Percentiles rank a stretch among this genome's conserved stretches.
These are phyloP conservation scores for Thoreauomyces humboldtii DNA, from an alignment of 192 early-diverging fungal genomes.

Conservation along the genomic window DNA sequence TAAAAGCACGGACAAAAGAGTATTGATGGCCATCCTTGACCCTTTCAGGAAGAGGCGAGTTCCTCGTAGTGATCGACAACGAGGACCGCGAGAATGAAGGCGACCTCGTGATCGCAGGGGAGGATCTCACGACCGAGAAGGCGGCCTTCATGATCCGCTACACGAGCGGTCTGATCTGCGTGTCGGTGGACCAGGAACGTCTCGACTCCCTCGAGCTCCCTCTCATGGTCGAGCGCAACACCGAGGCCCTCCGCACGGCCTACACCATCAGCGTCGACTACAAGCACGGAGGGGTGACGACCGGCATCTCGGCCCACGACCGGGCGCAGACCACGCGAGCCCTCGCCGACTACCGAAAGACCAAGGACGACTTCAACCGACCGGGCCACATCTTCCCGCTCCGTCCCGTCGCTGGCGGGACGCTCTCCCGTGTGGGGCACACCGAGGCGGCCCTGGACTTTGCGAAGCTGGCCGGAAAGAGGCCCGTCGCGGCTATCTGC, in stretches of 20 bases:
- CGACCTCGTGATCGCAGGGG: slow-evolving; percentile 95
- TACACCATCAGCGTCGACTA: slow-evolving; percentile 93
- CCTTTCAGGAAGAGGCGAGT: slow-evolving; percentile 68
- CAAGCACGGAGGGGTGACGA: slow-evolving; percentile 70
- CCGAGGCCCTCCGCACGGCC: slow-evolving; percentile 88
- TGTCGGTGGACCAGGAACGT: slow-evolving; percentile 72
- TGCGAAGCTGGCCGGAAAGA: slow-evolving; percentile 76
- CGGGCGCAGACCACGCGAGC: slow-evolving; percentile 75
- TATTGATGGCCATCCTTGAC: too few relatives aligned
- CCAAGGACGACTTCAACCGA: slow-evolving; percentile 70
- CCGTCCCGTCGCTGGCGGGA: slow-evolving; percentile 76
- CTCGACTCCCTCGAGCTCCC: slow-evolving; percentile 84
- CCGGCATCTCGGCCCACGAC: slow-evolving; percentile 94
- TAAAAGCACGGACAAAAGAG: background rate
- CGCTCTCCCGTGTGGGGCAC: slow-evolving; percentile 85
- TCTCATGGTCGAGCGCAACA: slow-evolving; percentile 88
- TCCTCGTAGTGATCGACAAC: slow-evolving; percentile 92
- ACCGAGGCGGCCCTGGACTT: slow-evolving; percentile 93
- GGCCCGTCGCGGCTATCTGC: slow-evolving; percentile 85
- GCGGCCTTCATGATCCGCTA: slow-evolving; percentile 96
- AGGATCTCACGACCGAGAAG: slow-evolving; percentile 86
- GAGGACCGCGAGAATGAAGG: slow-evolving; percentile 99
- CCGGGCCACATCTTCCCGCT: slow-evolving; percentile 96
- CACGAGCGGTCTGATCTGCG: slow-evolving; percentile 92
- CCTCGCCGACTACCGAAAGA: slow-evolving; percentile 66